Conservation (phyloP, 306 rosid species). For the Astragalus glycyphyllos region DNA sequence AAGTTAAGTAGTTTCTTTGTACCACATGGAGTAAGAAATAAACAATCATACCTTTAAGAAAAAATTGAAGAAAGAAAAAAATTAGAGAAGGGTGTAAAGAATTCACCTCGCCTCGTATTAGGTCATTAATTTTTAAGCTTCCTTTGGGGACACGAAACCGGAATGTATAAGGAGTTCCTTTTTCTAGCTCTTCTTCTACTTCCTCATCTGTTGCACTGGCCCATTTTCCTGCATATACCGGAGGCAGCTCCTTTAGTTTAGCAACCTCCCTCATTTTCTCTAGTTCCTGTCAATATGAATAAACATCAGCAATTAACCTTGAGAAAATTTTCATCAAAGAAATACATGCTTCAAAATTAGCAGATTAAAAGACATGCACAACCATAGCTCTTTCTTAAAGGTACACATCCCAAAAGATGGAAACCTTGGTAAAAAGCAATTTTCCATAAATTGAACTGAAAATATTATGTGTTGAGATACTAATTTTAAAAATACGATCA, state of each 20-base stretch:
- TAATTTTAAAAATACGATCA: too few relatives aligned
- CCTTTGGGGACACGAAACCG: constrained; percentile 89
- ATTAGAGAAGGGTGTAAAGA: constrained; percentile 12
- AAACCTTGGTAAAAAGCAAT: background rate
- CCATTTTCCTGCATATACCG: constrained; percentile 92
- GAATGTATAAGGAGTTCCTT: constrained; percentile 78
- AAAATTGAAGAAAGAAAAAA: background rate
- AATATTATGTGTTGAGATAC: background rate
- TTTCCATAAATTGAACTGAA: constrained; percentile 35
- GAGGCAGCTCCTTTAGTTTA: constrained; percentile 77
- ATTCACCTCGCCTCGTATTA: constrained; percentile 89
- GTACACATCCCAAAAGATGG: constrained; percentile 8
- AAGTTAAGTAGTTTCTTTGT: constrained; percentile 9
- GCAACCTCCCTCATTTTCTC: constrained; percentile 95
- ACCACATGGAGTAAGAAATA: constrained; percentile 3
- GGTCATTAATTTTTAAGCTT: constrained; percentile 81
- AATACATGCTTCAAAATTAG: constrained; percentile 24
- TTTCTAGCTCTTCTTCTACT: constrained; percentile 73
- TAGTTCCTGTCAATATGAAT: constrained; percentile 64
- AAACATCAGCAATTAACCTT: constrained; percentile 7
- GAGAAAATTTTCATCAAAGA: background rate
- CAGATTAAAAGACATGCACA: constrained; percentile 3
- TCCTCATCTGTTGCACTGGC: constrained; percentile 67
- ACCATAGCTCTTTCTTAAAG: background rate
- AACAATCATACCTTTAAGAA: background rate